Base-by-base conservation (phyloP, 2,329 filamentous ascomycete genomes). In the Domatiomyces globalis region DNA sequence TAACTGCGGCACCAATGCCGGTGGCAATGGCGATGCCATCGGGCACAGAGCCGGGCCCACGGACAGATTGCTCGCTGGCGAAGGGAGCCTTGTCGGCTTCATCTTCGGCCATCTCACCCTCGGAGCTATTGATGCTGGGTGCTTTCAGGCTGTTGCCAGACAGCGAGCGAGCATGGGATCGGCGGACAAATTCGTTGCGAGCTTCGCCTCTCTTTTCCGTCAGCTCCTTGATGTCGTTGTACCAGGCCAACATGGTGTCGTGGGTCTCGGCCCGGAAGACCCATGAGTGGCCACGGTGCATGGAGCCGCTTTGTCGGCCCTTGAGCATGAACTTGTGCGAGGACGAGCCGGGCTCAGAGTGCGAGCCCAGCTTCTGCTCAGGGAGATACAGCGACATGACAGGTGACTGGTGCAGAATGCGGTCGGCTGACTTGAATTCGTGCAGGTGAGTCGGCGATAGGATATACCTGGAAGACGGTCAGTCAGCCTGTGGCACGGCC, bases 301-400 rank as follows among this genome's bases (percentile, higher is more conserved):
- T 87, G 3, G 84, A 74, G 49, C 92, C 90, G 4, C 88, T 92
- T 69, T 96, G 90, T 54, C 89, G 85, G 45, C 92, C 92, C 69
- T 96, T 98, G 63, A 98, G 81, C 67, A 95, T 87, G 67, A 98
- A 98, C 67, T 98, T 98, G 72, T 95, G 90, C 43, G 88, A 95
- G 10, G 84, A 86, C 10, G 87, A 89, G 47, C 80, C 83, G 53
- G 81, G 80, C 54, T 81, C 78, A 8, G 90, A 95, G 65, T 94
- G 88, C 36, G 89, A 94, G 39, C 92, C 92, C 52, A 98, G 77
- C 66, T 95, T 95, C 69, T 96, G 92, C 61, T 96, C 92, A 5
- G 85, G 85, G 25, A 98, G 78, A 65, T 92, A 94, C 51, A 98
- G 75, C 43, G 92, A 96, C 90, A 98, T 95, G 65, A 96, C 80